Base-by-base conservation (phyloP, 306 rosid species). In the Sindora glabra region DNA sequence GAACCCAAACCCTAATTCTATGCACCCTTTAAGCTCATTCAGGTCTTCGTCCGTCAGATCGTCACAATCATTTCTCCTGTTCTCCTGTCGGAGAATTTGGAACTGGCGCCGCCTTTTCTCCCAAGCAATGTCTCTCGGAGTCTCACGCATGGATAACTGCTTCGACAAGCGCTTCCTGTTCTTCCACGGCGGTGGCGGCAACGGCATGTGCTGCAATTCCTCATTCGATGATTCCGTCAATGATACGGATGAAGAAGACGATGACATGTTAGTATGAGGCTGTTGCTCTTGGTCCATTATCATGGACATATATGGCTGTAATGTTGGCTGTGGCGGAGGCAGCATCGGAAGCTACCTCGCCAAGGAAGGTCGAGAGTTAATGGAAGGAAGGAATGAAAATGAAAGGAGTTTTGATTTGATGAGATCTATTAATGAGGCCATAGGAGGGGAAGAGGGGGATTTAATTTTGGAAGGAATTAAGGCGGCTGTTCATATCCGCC, bases 1-100 rank as follows among this genome's bases (percentile, higher is more conserved):
- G 74, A 92, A 92, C 14, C 96, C 96, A 30, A 92, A 92, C 17
- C 99, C 99, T 4, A 92, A 76, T 56, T 92, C 96, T 17, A 92
- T 92, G 11, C 82, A 81, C 0, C 96, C 99, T 64, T 81, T 92
- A 0, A 92, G 95, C 75, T 92, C 99, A 3, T 69, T 26, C 6
- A 86, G 58, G 21, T 92, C 99, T 32, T 89, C 99, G 24, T 89
- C 95, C 0, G 87, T 80, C 1, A 88, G 15, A 39, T 80, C 77
- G 3, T 63, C 79, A 1, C 46, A 47, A 5, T 70, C 74, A 12
- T 60, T 68, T 51, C 54, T 71, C 55, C 71, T 59, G 6, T 77
- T 38, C 71, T 83, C 91, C 23, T 76, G 87, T 38, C 34, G 51
- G 30, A 67, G 70, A 38, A 83, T 76, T n/a, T n/a, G n/a, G n/a